Evolutionary conservation across 1,139 yeast genomes (phyloP).

Genomic region (Spathaspora sp.): DNA sequence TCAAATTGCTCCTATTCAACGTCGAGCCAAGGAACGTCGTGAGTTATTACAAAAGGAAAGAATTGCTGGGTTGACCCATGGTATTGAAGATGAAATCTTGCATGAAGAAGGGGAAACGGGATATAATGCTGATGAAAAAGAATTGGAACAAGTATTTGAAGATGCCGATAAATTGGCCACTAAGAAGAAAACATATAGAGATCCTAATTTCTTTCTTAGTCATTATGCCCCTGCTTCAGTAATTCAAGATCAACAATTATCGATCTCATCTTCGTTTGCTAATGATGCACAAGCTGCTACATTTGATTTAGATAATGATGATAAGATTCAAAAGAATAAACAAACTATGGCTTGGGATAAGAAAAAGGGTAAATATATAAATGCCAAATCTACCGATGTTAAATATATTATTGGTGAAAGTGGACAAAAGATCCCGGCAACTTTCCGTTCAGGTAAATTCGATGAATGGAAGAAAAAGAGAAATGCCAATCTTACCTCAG

Average conservation of each 20-base stretch:
- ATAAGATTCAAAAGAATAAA: slow-evolving; percentile 59
- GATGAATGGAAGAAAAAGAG: slow-evolving; percentile 87
- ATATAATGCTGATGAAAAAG: slow-evolving; percentile 50
- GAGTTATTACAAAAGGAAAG: slow-evolving; percentile 73
- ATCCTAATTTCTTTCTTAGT: slow-evolving; percentile 81
- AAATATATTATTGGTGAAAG: slow-evolving; percentile 93
- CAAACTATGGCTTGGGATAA: slow-evolving; percentile 92
- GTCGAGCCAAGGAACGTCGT: slow-evolving; percentile 69
- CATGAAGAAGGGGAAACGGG: slow-evolving; percentile 54
- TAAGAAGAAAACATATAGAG: slow-evolving; percentile 57
- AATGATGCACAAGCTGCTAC: slow-evolving; percentile 83
- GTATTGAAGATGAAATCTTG: slow-evolving; percentile 70
- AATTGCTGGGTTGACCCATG: slow-evolving; percentile 71
- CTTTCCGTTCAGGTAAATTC: slow-evolving; percentile 85
- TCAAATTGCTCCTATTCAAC: slow-evolving; percentile 86
- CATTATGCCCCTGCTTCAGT: slow-evolving; percentile 85
- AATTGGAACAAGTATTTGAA: slow-evolving; percentile 53
- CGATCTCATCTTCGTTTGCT: slow-evolving; percentile 64
- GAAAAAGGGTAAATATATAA: slow-evolving; percentile 88
- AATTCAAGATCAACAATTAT: slow-evolving; percentile 81
- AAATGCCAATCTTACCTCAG: slow-evolving; percentile 45
- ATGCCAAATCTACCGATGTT: slow-evolving; percentile 75
- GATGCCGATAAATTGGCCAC: slow-evolving; percentile 54
- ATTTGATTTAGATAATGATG: slow-evolving; percentile 83
- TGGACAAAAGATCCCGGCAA: slow-evolving; percentile 91